Evolutionary conservation across 176 grass and related monocot species (phyloP).

Genomic region (Thinopyrum elongatum): DNA sequence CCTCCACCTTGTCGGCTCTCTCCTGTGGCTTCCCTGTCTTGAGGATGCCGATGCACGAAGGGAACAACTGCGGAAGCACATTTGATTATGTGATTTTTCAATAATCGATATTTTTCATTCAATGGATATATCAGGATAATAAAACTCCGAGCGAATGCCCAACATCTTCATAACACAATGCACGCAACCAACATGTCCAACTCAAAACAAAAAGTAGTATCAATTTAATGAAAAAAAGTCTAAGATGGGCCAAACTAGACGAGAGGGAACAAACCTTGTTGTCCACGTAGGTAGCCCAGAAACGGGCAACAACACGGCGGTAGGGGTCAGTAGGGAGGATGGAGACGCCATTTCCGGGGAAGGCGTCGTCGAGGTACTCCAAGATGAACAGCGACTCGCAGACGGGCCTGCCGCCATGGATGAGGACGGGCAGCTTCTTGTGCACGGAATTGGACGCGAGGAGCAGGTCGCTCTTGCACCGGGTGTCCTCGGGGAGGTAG

Average conservation of each 20-base stretch:
- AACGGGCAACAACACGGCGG: not conserved
- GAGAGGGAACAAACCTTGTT: not conserved
- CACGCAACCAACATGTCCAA: no score
- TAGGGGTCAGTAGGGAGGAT: slow-evolving; percentile 19
- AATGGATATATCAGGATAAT: no score
- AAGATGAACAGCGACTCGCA: slow-evolving; percentile 33
- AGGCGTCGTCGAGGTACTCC: slow-evolving; percentile 29
- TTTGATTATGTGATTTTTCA: no score
- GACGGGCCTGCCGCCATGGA: not conserved
- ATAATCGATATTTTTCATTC: no score
- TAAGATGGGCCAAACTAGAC: no score
- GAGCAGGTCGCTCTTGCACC: slow-evolving; percentile 39
- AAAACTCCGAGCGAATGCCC: no score
- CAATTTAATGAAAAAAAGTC: no score
- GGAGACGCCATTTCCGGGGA: not conserved
- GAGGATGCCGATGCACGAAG: not conserved
- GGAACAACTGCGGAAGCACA: not conserved
- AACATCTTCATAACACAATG: no score
- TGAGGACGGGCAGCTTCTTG: not conserved
- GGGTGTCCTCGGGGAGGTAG: slow-evolving; percentile 24
- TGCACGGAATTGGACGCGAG: slow-evolving; percentile 44
- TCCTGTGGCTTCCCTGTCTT: not conserved
- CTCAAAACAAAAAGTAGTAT: no score
- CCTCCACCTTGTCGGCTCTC: not conserved
- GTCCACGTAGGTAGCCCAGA: slow-evolving; percentile 21